phyloP scores from a whole-genome alignment of 1,284 basidiomycete genomes.

The Sutorius eximius region DNA sequence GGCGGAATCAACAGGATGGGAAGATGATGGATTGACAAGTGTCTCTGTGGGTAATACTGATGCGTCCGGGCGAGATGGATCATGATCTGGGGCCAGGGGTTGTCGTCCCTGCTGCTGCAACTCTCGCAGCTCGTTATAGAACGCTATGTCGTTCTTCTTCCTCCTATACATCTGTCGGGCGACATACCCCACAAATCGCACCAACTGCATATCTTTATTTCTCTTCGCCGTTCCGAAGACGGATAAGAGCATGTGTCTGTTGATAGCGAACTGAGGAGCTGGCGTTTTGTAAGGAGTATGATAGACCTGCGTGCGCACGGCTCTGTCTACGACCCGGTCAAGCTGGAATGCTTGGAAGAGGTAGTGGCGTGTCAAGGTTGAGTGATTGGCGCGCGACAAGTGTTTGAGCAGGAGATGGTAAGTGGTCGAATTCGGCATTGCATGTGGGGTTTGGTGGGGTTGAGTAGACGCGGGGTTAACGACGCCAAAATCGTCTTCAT shows the following conservation, averaged over 20 bases:
- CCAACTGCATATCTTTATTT: slow-evolving; percentile 52
- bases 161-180: slow-evolving; percentile 42
- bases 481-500: slow-evolving; percentile 64
- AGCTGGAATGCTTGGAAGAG: slow-evolving; percentile 54
- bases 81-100: slow-evolving; percentile 23
- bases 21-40: slow-evolving; percentile 23
- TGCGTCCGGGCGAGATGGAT: slow-evolving; percentile 17
- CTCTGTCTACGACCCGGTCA: slow-evolving; percentile 43
- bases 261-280: slow-evolving; percentile 53
- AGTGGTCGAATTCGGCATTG: slow-evolving; percentile 67
- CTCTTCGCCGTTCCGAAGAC: slow-evolving; percentile 57
- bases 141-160: slow-evolving; percentile 48
- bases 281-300: slow-evolving; percentile 36
- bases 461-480: slow-evolving; percentile 41
- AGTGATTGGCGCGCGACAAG: slow-evolving; percentile 47
- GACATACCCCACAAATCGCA: slow-evolving; percentile 56
- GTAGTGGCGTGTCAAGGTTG: slow-evolving; percentile 66
- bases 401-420: slow-evolving; percentile 62
- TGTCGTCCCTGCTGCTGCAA: slow-evolving; percentile 25
- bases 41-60: not conserved
- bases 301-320: slow-evolving; percentile 31
- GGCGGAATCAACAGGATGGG: slow-evolving; percentile 38
- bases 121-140: slow-evolving; percentile 39
- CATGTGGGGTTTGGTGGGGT: slow-evolving; percentile 44
- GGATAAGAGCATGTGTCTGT: slow-evolving; percentile 53